Percentiles rank a stretch among this genome's conserved stretches.
phyloP scores from a whole-genome alignment of 192 early-diverging fungal species.

The Endogone sp. region DNA sequence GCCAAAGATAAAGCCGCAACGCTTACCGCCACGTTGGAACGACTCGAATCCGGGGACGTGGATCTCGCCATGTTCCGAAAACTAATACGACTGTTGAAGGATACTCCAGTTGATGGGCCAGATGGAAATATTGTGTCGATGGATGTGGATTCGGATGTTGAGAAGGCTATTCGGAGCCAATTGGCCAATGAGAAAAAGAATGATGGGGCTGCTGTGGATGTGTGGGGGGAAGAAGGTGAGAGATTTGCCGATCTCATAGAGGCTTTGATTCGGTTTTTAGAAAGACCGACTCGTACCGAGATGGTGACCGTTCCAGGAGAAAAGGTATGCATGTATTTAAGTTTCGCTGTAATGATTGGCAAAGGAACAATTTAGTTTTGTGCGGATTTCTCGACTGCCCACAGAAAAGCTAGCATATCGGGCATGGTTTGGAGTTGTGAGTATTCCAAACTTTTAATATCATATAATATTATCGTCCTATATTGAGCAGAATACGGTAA shows the following conservation, averaged over 20 bases:
- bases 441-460: no score
- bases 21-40: neutral
- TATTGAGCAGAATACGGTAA: neutral
- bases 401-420: no score
- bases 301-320: neutral
- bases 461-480: no score
- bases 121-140: constrained; percentile 9
- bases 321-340: no score
- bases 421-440: no score
- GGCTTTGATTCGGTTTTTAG: neutral
- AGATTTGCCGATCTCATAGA: constrained; percentile 26
- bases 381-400: no score
- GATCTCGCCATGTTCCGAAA: constrained; percentile 16
- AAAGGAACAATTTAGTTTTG: no score
- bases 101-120: constrained; percentile 16
- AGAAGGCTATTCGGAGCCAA: neutral
- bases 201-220: constrained; percentile 14
- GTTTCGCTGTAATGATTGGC: no score
- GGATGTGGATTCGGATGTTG: neutral
- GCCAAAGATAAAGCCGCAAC: neutral
- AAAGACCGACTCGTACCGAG: neutral
- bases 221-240: constrained; percentile 26
- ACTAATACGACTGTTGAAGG: constrained; percentile 21
- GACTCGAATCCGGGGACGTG: neutral
- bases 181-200: constrained; percentile 16